Evolutionary conservation across 306 rosid species (phyloP).

Genomic region (Herpetospermum pedunculosum): DNA sequence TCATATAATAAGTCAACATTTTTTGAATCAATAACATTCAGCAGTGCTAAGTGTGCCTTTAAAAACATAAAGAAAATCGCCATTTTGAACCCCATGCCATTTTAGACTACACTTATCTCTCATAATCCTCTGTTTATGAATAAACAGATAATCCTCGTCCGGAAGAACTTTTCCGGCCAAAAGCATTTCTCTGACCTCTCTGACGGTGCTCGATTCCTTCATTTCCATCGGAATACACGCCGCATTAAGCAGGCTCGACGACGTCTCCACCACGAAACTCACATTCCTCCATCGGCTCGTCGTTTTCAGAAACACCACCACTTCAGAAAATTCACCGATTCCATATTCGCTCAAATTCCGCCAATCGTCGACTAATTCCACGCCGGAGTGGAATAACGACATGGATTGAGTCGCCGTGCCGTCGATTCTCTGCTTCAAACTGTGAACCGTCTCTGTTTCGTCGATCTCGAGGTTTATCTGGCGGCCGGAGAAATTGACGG

Average conservation of each 20-base stretch:
- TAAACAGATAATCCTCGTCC: constrained; percentile 59
- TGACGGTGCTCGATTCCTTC: constrained; percentile 44
- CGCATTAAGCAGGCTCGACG: constrained; percentile 61
- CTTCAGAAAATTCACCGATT: constrained; percentile 46
- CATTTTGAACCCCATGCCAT: constrained; percentile 87
- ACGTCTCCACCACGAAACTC: constrained; percentile 53
- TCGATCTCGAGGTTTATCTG: constrained; percentile 52
- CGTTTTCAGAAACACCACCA: constrained; percentile 39
- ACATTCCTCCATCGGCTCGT: constrained; percentile 29
- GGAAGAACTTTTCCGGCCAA: constrained; percentile 47
- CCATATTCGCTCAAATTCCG: constrained; percentile 50
- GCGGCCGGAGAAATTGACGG: constrained; percentile 39
- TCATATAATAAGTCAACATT: background rate
- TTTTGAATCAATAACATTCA: constrained; percentile 9
- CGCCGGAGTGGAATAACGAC: constrained; percentile 48
- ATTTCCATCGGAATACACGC: constrained; percentile 71
- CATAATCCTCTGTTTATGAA: constrained; percentile 90
- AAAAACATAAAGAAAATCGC: constrained; percentile 63
- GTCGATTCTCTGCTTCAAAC: constrained; percentile 71
- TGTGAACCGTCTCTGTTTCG: constrained; percentile 46
- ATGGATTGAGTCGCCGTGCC: constrained; percentile 50
- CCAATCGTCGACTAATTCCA: constrained; percentile 48
- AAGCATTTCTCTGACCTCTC: constrained; percentile 48
- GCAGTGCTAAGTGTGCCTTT: constrained; percentile 47
- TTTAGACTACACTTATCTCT: constrained; percentile 53